These are phyloP conservation scores for Chenopodium album DNA, from an alignment of 148 eudicot genomes.

Conservation along the genomic window DNA sequence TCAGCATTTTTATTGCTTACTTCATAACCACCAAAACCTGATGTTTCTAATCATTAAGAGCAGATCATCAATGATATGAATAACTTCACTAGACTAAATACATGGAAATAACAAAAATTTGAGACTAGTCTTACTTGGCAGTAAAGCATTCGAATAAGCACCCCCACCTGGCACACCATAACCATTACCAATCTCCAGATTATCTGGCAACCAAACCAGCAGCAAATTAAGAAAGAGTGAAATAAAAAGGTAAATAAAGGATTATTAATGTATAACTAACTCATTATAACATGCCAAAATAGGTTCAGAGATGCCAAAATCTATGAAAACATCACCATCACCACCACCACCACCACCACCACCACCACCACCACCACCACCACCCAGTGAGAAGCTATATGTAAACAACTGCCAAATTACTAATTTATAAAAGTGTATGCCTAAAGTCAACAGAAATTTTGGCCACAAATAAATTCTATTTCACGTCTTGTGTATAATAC, in stretches of 20 bases:
- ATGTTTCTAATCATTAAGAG: conserved; percentile 32
- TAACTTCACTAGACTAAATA: conserved; percentile 8
- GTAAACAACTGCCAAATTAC: not conserved
- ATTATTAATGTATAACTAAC: not conserved
- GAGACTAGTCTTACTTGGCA: conserved; percentile 37
- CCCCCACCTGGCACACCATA: conserved; percentile 99
- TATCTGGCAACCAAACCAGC: conserved; percentile 43
- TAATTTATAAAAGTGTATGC: not conserved
- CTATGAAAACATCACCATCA: not conserved
- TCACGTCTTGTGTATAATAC: not conserved
- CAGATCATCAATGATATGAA: conserved; percentile 13
- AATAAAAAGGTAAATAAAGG: not conserved
- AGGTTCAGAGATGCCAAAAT: not conserved
- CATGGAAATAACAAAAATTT: not conserved
- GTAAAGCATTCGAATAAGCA: conserved; percentile 61
- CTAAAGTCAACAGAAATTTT: not conserved
- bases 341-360: no score
- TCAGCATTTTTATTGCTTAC: conserved; percentile 35
- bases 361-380: not conserved
- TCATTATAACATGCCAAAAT: not conserved
- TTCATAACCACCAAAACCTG: conserved; percentile 39
- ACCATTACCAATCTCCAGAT: conserved; percentile 94
- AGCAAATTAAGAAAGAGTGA: not conserved
- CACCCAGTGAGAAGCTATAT: not conserved
- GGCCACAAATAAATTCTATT: not conserved